phyloP scores from a whole-genome alignment of 2,329 filamentous ascomycete genomes.

The Penicillium digitatum region DNA sequence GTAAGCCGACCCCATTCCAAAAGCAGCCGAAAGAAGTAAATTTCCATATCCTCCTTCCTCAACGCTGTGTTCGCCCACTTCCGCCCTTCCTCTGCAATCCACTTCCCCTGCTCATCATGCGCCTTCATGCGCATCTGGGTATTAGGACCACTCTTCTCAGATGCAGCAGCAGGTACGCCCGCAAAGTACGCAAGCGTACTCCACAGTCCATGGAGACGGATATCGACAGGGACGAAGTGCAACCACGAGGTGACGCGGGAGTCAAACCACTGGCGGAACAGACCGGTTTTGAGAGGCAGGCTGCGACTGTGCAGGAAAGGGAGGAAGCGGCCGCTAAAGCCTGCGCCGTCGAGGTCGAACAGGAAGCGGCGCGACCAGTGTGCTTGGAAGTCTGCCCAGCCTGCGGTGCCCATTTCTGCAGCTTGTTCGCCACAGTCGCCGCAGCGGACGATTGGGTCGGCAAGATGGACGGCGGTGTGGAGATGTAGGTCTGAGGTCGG shows the following conservation, averaged over 20 bases:
- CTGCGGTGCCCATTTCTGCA: constrained; percentile 49
- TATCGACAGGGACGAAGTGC: constrained; percentile 75
- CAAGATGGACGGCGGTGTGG: constrained; percentile 58
- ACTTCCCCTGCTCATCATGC: constrained; percentile 54
- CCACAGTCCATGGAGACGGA: constrained; percentile 69
- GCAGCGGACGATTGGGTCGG: constrained; percentile 56
- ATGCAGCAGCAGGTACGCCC: constrained; percentile 43
- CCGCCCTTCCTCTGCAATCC: constrained; percentile 63
- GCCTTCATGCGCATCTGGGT: constrained; percentile 49
- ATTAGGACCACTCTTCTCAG: constrained; percentile 31
- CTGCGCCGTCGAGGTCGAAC: constrained; percentile 65
- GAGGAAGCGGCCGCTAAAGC: constrained; percentile 63
- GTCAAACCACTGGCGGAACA: constrained; percentile 78
- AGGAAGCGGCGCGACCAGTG: constrained; percentile 67
- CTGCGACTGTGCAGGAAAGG: constrained; percentile 62
- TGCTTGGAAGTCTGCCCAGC: constrained; percentile 50
- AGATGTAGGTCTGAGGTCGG: constrained; percentile 48
- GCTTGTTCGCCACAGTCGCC: constrained; percentile 54
- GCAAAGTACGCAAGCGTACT: constrained; percentile 70
- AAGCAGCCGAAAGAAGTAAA: constrained; percentile 73
- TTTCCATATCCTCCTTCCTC: constrained; percentile 70
- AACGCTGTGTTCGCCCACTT: constrained; percentile 63
- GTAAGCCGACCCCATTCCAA: constrained; percentile 72
- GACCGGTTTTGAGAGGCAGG: constrained; percentile 64
- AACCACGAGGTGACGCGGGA: constrained; percentile 70